Evolutionary conservation across 805 yeast genomes (phyloP), one percentile per base, ranked within the genome.

Genomic region (Starmera caribaea): DNA sequence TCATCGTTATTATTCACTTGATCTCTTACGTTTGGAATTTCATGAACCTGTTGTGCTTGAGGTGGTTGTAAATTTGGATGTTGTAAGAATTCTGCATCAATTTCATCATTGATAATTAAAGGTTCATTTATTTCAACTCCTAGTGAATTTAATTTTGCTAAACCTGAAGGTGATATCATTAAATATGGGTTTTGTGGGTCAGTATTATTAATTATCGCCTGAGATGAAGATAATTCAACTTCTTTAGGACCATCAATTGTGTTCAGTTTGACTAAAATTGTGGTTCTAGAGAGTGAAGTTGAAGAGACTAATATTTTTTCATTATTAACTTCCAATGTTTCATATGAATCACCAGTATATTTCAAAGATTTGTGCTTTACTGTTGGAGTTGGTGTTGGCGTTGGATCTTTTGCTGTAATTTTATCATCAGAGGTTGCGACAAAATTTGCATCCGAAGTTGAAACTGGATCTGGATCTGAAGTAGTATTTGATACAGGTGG

Each of bases 131-230:
- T 37, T 1, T 35, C 35, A 12, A 51, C 39, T 2, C 50, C 53
- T 4, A 51, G 28, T 7, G 44, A 16, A n/a, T 26, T 33, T 13
- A 57, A 24, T 30, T 44, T 46, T 1, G 59, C 54, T 14, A 43
- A 37, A 0, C 60, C 62, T 3, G 59, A 38, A 7, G 53, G 54
- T 7, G 47, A 51, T 1, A 57, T 24, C 58, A 58, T 51, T 8
- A 55, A 16, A 41, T 54, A 56, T 2, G 55, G 53, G n/a, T 38
- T 39, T 2, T 34, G 24, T 4, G 54, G 51, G 30, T 50, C 48
- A 4, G 50, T 26, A n/a, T 49, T 44, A 30, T 57, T 55, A 24
- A 55, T 43, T 1, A 54, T 48, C 0, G 40, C 51, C 34, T 57
- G 54, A 1, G 54, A 46, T 2, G 54, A 38, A 3, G 59, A 51